These are phyloP conservation scores for Stephanodiscus minutulus DNA, from an alignment of 108 stramenopile species.

Conservation along the genomic window DNA sequence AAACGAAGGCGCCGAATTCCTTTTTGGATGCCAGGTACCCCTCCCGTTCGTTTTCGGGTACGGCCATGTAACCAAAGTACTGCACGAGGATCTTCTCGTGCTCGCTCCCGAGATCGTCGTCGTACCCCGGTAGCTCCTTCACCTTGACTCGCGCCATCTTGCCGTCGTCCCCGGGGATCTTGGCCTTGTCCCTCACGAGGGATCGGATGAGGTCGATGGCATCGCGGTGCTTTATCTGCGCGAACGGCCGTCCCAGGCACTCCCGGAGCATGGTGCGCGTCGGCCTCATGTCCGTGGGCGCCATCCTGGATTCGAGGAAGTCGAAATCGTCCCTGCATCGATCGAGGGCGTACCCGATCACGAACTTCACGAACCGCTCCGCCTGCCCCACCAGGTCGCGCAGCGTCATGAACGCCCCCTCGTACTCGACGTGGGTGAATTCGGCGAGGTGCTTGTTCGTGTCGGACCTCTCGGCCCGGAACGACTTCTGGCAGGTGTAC, in stretches of 20 bases:
- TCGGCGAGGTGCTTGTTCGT: slow-evolving; percentile 95
- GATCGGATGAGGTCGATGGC: slow-evolving; percentile 65
- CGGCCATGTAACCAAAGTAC: slow-evolving; percentile 60
- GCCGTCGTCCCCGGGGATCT: slow-evolving; percentile 59
- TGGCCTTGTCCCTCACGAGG: slow-evolving; percentile 61
- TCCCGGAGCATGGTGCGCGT: slow-evolving; percentile 50
- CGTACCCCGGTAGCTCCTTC: slow-evolving; percentile 67
- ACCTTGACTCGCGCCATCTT: slow-evolving; percentile 64
- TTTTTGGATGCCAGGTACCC: slow-evolving; percentile 46
- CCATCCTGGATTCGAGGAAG: slow-evolving; percentile 82
- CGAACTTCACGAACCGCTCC: slow-evolving; percentile 95
- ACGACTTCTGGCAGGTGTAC: slow-evolving; percentile 95
- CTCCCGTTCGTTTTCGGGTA: slow-evolving; percentile 64
- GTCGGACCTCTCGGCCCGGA: slow-evolving; percentile 94
- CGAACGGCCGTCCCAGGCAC: slow-evolving; percentile 60
- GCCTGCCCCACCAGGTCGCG: slow-evolving; percentile 84
- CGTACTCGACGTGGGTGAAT: slow-evolving; percentile 96
- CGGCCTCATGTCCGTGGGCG: slow-evolving; percentile 59
- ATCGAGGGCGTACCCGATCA: slow-evolving; percentile 84
- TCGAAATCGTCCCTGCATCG: slow-evolving; percentile 86
- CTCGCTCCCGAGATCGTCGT: slow-evolving; percentile 89
- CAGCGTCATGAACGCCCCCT: slow-evolving; percentile 87
- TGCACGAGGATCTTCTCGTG: slow-evolving; percentile 93
- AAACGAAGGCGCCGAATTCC: slow-evolving; percentile 80
- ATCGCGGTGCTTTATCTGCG: slow-evolving; percentile 63